Evolutionary conservation across 2,329 filamentous ascomycete genomes (phyloP).

Genomic region (Penicillium sp.): DNA sequence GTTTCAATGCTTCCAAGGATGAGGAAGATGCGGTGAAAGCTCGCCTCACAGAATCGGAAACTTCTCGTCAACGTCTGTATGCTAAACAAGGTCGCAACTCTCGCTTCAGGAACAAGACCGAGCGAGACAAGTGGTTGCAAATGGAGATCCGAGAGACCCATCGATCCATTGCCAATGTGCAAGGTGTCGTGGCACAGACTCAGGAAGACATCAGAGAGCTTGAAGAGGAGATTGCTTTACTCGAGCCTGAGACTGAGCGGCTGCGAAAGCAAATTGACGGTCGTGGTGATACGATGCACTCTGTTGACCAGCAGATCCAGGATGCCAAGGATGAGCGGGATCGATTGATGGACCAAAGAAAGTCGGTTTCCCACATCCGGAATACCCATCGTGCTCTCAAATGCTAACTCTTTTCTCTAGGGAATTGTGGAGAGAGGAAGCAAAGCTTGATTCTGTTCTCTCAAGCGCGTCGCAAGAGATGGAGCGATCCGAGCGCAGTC

Average conservation of each 20-base stretch:
- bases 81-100: slow-evolving; percentile 87
- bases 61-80: slow-evolving; percentile 69
- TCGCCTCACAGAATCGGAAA: slow-evolving; percentile 70
- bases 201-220: slow-evolving; percentile 73
- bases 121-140: slow-evolving; percentile 77
- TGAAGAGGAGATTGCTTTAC: slow-evolving; percentile 61
- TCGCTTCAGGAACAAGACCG: slow-evolving; percentile 79
- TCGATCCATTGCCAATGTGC: slow-evolving; percentile 68
- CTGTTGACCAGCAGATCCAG: slow-evolving; percentile 67
- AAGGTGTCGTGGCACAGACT: slow-evolving; percentile 76
- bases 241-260: slow-evolving; percentile 66
- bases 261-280: slow-evolving; percentile 70
- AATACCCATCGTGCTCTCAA: background rate
- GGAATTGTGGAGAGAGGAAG: slow-evolving; percentile 79
- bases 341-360: slow-evolving; percentile 76
- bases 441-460: slow-evolving; percentile 73
- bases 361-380: slow-evolving; percentile 39
- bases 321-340: slow-evolving; percentile 73
- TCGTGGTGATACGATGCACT: slow-evolving; percentile 67
- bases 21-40: slow-evolving; percentile 66
- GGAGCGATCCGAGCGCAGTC: slow-evolving; percentile 66
- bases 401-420: slow-evolving; percentile 20
- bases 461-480: slow-evolving; percentile 69
- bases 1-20: slow-evolving; percentile 66
- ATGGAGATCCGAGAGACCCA: slow-evolving; percentile 76